These are phyloP conservation scores for Clarireedia paspali DNA, from an alignment of 2,329 filamentous ascomycete genomes.

Conservation along the genomic window DNA sequence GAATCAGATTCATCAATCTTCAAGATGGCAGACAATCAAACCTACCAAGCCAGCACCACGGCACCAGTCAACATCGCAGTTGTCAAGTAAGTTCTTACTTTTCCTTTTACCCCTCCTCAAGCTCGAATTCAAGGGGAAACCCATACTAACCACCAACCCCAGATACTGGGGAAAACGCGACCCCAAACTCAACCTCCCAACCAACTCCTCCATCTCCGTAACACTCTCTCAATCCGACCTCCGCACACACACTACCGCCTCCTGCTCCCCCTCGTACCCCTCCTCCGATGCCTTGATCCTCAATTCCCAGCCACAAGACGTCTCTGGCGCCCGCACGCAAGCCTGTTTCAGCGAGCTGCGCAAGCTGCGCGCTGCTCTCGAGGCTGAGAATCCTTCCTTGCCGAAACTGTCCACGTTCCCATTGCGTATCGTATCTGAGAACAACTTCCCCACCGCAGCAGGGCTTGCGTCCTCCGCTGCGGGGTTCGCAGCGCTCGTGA, in stretches of 20 bases:
- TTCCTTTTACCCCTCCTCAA: constrained; percentile 1
- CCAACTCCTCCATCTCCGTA: constrained; percentile 95
- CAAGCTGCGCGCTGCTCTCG: constrained; percentile 65
- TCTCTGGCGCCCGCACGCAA: constrained; percentile 83
- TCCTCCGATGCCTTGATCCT: constrained; percentile 68
- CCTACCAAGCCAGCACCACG: constrained; percentile 91
- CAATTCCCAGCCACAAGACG: constrained; percentile 76
- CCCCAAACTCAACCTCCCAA: constrained; percentile 86
- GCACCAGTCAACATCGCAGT: constrained; percentile 98
- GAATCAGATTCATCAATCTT: not conserved
- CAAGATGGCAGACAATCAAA: constrained; percentile 31
- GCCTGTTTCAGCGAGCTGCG: constrained; percentile 88
- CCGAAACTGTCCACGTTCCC: constrained; percentile 72
- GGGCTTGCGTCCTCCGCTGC: constrained; percentile 71
- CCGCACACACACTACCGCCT: constrained; percentile 91
- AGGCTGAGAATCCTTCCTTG: constrained; percentile 63
- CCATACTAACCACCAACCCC: constrained; percentile 13
- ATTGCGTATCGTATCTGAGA: constrained; percentile 85
- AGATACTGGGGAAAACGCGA: constrained; percentile 97
- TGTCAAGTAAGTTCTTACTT: constrained; percentile 61
- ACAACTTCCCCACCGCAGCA: constrained; percentile 98
- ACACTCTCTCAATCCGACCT: constrained; percentile 92
- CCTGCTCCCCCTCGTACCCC: constrained; percentile 68
- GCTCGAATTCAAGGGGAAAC: constrained; percentile 8
- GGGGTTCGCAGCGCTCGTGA: constrained; percentile 63